Conservation (phyloP, 495 filamentous ascomycete genomes). For the Tuber umbilicatum region DNA sequence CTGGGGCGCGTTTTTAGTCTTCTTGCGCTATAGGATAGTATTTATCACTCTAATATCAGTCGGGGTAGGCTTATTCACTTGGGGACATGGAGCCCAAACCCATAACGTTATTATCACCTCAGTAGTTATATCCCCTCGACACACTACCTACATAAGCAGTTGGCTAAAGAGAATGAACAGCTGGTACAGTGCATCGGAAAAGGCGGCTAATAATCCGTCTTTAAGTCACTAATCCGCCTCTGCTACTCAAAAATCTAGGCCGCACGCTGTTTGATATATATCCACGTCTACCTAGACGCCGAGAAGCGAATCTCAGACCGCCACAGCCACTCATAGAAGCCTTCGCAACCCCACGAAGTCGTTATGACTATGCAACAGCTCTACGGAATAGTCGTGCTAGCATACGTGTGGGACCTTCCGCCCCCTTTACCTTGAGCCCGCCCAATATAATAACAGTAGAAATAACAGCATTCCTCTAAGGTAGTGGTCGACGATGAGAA, state of each 20-base stretch:
- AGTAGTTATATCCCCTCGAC: too few species aligned
- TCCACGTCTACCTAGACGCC: slow-evolving; percentile 61
- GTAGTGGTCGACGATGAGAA: too few species aligned
- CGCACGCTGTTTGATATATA: slow-evolving; percentile 73
- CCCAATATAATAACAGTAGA: slow-evolving; percentile 45
- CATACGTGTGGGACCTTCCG: slow-evolving; percentile 54
- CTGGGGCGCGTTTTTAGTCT: too few species aligned
- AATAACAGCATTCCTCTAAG: too few species aligned
- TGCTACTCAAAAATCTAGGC: slow-evolving; percentile 66
- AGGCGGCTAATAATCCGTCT: slow-evolving; percentile 58
- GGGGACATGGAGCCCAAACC: not conserved
- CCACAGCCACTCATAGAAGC: slow-evolving; percentile 60
- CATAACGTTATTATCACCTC: not conserved
- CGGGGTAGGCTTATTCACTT: not conserved
- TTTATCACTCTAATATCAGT: not conserved
- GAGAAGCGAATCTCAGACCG: slow-evolving; percentile 52
- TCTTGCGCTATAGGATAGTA: not conserved
- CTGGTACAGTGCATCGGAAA: too few species aligned
- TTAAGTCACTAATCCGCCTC: slow-evolving; percentile 55
- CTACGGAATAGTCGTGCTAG: slow-evolving; percentile 53
- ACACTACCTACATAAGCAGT: too few species aligned
- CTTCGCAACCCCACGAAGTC: slow-evolving; percentile 67
- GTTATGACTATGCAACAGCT: slow-evolving; percentile 74
- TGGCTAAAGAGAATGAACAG: too few species aligned
- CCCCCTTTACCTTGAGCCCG: slow-evolving; percentile 49